These are phyloP conservation scores for Fusarium hainanense DNA, from an alignment of 2,329 filamentous ascomycete genomes.

Conservation along the genomic window DNA sequence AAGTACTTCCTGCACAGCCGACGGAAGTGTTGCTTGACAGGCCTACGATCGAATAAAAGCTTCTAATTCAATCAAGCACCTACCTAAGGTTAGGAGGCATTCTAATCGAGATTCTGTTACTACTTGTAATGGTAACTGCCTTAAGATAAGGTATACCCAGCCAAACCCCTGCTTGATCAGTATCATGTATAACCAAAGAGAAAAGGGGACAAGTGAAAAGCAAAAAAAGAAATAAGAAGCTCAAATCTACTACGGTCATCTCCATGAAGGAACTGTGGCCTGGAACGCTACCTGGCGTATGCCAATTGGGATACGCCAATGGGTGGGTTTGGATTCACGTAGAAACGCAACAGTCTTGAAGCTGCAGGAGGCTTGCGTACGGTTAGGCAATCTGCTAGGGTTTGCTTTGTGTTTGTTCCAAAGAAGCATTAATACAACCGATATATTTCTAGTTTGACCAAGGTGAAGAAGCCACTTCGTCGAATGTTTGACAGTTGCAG, in stretches of 20 bases:
- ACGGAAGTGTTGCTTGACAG: not conserved
- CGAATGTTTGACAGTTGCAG: slow-evolving; percentile 4
- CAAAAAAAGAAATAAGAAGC: not conserved
- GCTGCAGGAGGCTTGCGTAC: not conserved
- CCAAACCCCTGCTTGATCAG: not conserved
- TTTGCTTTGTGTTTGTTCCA: not conserved
- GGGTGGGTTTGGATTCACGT: not conserved
- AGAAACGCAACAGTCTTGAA: not conserved
- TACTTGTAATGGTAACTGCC: not conserved
- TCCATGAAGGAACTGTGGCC: not conserved
- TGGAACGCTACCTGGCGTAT: not conserved
- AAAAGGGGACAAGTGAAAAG: not conserved
- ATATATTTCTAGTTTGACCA: not conserved
- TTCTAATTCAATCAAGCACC: not conserved
- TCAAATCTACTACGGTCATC: not conserved
- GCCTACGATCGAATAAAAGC: not conserved
- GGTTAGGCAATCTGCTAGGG: not conserved
- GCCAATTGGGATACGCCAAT: not conserved
- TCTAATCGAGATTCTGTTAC: not conserved
- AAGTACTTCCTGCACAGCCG: not conserved
- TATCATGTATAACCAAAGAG: not conserved
- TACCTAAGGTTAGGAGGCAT: not conserved
- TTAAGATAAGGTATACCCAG: not conserved
- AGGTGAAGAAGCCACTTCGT: not conserved
- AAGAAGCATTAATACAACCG: not conserved